These are phyloP conservation scores for Debaryomyces subglobosus DNA, from an alignment of 1,139 yeast genomes.

Conservation along the genomic window DNA sequence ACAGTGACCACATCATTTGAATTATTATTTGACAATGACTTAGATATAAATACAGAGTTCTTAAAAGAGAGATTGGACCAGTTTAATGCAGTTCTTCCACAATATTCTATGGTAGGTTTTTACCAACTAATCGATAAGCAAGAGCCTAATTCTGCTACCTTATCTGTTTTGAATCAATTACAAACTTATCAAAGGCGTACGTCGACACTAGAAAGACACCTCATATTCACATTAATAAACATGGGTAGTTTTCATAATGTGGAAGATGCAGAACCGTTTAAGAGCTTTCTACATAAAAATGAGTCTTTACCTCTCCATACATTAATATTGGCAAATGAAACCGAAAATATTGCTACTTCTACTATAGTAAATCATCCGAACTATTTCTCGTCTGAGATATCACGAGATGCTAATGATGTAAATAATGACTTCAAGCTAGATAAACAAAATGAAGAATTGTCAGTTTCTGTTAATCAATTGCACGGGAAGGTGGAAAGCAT, in stretches of 20 bases:
- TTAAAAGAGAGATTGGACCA: conserved; percentile 30
- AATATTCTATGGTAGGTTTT: conserved; percentile 31
- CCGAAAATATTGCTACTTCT: conserved; percentile 30
- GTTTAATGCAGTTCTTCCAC: conserved; percentile 31
- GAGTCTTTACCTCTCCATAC: conserved; percentile 14
- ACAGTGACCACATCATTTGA: conserved; percentile 29
- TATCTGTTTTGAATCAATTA: conserved; percentile 12
- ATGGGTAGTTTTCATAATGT: not conserved
- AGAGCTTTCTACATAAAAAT: conserved; percentile 6
- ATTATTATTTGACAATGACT: conserved; percentile 16
- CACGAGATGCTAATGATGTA: conserved; percentile 12
- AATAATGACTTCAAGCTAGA: conserved; percentile 2
- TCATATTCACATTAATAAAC: not conserved
- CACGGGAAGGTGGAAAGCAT: conserved; percentile 23
- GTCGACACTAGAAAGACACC: conserved; percentile 8
- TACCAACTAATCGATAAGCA: conserved; percentile 23
- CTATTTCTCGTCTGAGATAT: conserved; percentile 17
- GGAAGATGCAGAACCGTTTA: conserved; percentile 3
- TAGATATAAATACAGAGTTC: conserved; percentile 25
- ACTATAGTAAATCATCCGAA: conserved; percentile 30
- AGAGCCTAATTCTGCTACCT: conserved; percentile 14
- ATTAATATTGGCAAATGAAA: conserved; percentile 22
- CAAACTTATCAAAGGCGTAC: not conserved
- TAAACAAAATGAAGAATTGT: conserved; percentile 20
- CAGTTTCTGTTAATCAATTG: conserved; percentile 26